These are phyloP conservation scores for Boletus rex-veris DNA, from an alignment of 768 basidiomycete genomes.

Conservation along the genomic window DNA sequence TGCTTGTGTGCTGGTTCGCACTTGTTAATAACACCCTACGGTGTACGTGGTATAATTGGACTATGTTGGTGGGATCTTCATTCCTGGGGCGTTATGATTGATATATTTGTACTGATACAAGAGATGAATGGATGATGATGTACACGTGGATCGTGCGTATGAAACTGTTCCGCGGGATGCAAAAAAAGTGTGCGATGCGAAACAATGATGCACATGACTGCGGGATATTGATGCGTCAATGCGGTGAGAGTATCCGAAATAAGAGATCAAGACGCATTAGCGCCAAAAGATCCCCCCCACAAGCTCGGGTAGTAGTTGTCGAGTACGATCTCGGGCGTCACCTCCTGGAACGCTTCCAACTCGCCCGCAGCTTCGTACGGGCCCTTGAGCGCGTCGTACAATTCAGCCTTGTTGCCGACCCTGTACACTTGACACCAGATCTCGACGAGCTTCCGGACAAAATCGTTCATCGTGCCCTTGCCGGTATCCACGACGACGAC, in stretches of 20 bases:
- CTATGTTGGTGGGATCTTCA: not conserved
- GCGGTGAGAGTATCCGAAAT: not conserved
- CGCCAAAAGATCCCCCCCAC: constrained; percentile 23
- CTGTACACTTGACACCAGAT: constrained; percentile 30
- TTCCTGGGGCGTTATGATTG: not conserved
- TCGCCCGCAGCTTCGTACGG: constrained; percentile 26
- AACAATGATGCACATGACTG: not conserved
- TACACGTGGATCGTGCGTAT: not conserved
- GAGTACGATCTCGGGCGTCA: constrained; percentile 7
- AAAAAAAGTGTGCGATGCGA: not conserved
- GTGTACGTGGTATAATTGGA: not conserved
- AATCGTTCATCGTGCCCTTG: constrained; percentile 28
- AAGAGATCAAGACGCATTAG: not conserved
- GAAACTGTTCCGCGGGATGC: not conserved
- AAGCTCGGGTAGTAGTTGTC: constrained; percentile 19
- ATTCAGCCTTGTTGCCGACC: constrained; percentile 16
- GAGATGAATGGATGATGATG: not conserved
- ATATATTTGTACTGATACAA: no score
- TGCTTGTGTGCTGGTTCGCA: constrained; percentile 3
- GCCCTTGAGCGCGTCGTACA: constrained; percentile 19
- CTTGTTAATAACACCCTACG: no score
- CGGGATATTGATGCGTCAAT: not conserved
- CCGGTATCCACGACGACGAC: constrained; percentile 28
- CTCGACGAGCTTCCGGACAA: constrained; percentile 25
- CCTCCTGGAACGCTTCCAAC: constrained; percentile 18